Evolutionary conservation across 169 alveolate species (phyloP).

Genomic region (Eimeria praecox): DNA sequence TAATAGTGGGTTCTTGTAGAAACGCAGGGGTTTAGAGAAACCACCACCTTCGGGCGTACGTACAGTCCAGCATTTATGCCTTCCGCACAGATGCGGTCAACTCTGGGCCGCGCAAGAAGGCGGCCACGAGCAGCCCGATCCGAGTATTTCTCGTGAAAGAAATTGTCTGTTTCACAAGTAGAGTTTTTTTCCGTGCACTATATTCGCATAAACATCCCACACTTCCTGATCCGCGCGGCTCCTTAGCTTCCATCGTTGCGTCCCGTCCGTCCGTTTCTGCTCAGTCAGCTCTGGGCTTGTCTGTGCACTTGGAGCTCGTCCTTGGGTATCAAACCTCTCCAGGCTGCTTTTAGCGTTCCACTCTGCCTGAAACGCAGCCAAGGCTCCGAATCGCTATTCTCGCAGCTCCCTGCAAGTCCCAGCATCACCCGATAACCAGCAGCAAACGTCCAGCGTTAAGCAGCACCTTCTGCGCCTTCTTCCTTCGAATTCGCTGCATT

Average conservation of each 20-base stretch:
- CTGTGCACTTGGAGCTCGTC: background rate
- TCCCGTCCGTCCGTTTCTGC: background rate
- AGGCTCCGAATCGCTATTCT: background rate
- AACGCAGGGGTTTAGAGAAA: background rate
- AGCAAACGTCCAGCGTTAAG: background rate
- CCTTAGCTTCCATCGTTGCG: background rate
- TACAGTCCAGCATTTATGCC: conserved; percentile 8
- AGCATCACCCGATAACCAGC: background rate
- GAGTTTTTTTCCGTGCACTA: background rate
- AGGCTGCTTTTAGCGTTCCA: background rate
- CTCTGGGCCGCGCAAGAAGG: conserved; percentile 27
- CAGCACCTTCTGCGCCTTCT: conserved; percentile 10
- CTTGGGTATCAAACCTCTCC: background rate
- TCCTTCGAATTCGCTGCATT: background rate
- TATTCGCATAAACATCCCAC: background rate
- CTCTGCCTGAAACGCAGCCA: background rate
- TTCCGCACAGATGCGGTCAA: conserved; percentile 1
- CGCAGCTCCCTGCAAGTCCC: background rate
- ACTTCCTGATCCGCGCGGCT: background rate
- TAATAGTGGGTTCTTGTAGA: background rate
- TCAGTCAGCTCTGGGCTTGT: background rate
- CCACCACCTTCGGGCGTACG: background rate
- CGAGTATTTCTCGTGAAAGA: background rate
- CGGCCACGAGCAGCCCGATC: conserved; percentile 8
- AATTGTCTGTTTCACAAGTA: conserved; percentile 12